Evolutionary conservation across 2,329 filamentous ascomycete genomes (phyloP), one percentile per base, ranked within the genome.

Genomic region (Paecilomyces sp.): DNA sequence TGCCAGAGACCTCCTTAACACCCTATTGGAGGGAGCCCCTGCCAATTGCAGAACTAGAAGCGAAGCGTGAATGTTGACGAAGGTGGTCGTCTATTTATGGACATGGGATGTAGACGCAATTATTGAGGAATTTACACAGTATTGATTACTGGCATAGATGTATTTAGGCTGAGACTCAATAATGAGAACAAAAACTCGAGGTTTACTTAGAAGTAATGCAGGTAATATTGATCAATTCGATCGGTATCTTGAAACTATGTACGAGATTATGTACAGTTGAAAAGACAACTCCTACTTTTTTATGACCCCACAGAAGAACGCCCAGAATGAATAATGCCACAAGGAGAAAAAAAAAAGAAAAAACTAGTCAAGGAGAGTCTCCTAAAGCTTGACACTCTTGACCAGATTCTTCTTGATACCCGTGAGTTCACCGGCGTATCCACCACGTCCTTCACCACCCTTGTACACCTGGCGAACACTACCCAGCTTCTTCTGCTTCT

Each of bases 401-500:
- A 97, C 87, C 75, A 99, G 78, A 22, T 90, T 89, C 67, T 88
- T 90, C 82, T 97, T 97, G 79, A 99, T 96, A 86, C 94, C 94
- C 51, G 92, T 94, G 78, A 89, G 78, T 76, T 97, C 94, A 79
- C 94, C 94, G 65, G 85, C 85, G 79, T 99, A 99, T 58, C 92
- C 89, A 70, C 91, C 89, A 70, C 85, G 85, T 67, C 90, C 87
- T 78, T 95, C 87, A 62, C 91, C 90, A 66, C 91, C 91, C 76
- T 92, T 91, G 80, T 92, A 97, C 13, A 91, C 82, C 8, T 90
- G 85, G 79, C 89, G 91, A 80, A 92, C 90, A 72, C 89, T 93
- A 69, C 85, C 86, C 71, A 97, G 78, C 83, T 97, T 97, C 90
- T 97, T 97, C 85, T 93, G 89, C 84, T 96, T 97, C 75, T 92